Conservation (phyloP, 2,329 filamentous ascomycete species). For the Davidsoniella virescens region DNA sequence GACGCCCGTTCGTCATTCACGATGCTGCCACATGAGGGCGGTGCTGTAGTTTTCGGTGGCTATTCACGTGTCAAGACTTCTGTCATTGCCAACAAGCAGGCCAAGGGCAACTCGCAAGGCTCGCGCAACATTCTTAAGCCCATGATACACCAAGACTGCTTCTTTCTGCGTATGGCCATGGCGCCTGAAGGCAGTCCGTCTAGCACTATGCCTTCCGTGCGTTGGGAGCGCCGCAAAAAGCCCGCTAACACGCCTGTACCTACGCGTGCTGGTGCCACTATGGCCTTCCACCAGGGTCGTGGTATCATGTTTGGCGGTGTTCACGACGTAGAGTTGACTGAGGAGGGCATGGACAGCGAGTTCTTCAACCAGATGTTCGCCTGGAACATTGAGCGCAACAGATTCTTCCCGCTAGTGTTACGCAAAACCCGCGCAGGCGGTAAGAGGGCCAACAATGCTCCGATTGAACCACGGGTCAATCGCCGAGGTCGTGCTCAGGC, state of each 20-base stretch:
- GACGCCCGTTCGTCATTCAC: constrained; percentile 86
- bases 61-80: constrained; percentile 81
- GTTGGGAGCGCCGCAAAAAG: constrained; percentile 88
- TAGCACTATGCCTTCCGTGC: constrained; percentile 51
- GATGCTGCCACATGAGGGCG: constrained; percentile 75
- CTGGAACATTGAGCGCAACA: constrained; percentile 90
- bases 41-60: constrained; percentile 80
- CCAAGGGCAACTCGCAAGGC: constrained; percentile 41
- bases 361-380: constrained; percentile 89
- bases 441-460: constrained; percentile 33
- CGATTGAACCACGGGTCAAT: constrained; percentile 34
- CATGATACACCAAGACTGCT: constrained; percentile 86
- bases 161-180: constrained; percentile 69
- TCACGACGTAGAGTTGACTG: constrained; percentile 77
- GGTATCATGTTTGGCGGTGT: constrained; percentile 91
- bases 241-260: constrained; percentile 80
- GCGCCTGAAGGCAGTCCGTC: constrained; percentile 50
- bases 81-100: constrained; percentile 42
- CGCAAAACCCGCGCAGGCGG: constrained; percentile 51
- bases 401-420: constrained; percentile 73
- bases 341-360: constrained; percentile 91
- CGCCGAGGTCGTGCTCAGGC: constrained; percentile 65
- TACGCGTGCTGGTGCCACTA: constrained; percentile 71
- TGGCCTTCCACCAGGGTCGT: constrained; percentile 84
- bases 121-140: constrained; percentile 66